phyloP scores from a whole-genome alignment of 768 basidiomycete genomes.

The Goffeauzyma gilvescens region DNA sequence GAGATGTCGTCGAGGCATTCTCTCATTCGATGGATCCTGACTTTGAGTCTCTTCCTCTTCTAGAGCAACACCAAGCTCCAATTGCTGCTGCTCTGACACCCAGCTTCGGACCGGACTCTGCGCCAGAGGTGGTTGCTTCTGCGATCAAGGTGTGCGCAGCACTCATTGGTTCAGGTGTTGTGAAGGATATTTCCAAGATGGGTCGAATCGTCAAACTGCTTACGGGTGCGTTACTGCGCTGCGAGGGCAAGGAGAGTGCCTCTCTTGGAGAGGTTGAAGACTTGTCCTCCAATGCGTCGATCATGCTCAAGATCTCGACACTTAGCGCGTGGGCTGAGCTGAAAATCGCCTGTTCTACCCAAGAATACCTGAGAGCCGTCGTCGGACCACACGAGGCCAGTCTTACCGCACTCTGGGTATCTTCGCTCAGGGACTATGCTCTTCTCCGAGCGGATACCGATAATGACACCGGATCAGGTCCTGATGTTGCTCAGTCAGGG shows the following conservation, averaged over 20 bases:
- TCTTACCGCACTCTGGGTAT: conserved; percentile 70
- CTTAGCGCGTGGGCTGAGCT: conserved; percentile 91
- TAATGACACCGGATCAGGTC: conserved; percentile 35
- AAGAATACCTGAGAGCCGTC: conserved; percentile 59
- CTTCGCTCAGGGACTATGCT: conserved; percentile 76
- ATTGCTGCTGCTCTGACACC: conserved; percentile 94
- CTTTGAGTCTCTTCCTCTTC: conserved; percentile 66
- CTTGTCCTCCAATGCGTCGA: conserved; percentile 79
- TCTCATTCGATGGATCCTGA: conserved; percentile 72
- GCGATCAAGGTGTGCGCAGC: conserved; percentile 85
- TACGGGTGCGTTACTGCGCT: conserved; percentile 70
- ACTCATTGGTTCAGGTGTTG: conserved; percentile 85
- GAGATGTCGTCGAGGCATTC: conserved; percentile 89
- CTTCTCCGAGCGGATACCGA: conserved; percentile 77
- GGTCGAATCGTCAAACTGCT: conserved; percentile 80
- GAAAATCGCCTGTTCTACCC: conserved; percentile 53
- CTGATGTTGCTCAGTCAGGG: conserved; percentile 63
- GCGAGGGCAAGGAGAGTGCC: conserved; percentile 44
- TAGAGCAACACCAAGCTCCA: conserved; percentile 95
- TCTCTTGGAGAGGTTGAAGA: conserved; percentile 71
- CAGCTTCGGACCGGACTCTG: conserved; percentile 84
- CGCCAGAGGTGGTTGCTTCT: conserved; percentile 80
- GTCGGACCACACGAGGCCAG: conserved; percentile 58
- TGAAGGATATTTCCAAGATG: conserved; percentile 77
- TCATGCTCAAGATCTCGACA: conserved; percentile 81